phyloP scores from a whole-genome alignment of 257 asterid genomes.

The Solanum tacnaense region DNA sequence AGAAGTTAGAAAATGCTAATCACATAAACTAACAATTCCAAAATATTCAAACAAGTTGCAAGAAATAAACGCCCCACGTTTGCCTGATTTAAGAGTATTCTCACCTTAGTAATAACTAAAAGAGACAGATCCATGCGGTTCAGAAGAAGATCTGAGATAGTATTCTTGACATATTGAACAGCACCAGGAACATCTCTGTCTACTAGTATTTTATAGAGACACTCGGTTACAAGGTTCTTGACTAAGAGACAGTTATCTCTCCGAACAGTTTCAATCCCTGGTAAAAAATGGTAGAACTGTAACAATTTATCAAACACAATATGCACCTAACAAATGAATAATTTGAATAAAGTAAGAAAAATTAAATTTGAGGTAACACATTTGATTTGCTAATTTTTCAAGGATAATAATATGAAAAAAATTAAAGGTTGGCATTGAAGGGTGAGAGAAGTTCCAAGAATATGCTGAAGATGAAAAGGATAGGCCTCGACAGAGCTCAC shows the following conservation, averaged over 20 bases:
- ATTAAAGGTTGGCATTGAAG: neutral
- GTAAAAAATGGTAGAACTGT: slow-evolving; percentile 3
- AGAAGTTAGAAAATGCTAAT: neutral
- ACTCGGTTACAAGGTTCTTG: slow-evolving; percentile 79
- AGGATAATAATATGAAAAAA: neutral
- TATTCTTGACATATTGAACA: slow-evolving; percentile 83
- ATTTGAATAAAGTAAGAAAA: neutral
- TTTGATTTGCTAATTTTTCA: neutral
- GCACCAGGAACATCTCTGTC: slow-evolving; percentile 96
- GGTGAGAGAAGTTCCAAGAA: neutral
- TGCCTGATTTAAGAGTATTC: neutral
- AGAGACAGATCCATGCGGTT: slow-evolving; percentile 98
- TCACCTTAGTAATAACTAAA: slow-evolving; percentile 91
- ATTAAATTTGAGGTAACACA: neutral
- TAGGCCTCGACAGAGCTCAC: slow-evolving; percentile 31
- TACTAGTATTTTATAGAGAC: slow-evolving; percentile 87
- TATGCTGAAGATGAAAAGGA: neutral
- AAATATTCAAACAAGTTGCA: neutral
- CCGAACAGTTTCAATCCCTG: slow-evolving; percentile 96
- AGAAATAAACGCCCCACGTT: neutral
- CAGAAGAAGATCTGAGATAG: slow-evolving; percentile 93
- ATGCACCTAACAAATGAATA: neutral
- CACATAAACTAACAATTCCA: neutral
- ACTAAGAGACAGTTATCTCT: slow-evolving; percentile 96
- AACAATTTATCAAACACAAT: slow-evolving; percentile 5